These are phyloP conservation scores for Blastomyces gilchristii DNA, from an alignment of 2,329 filamentous ascomycete genomes.

Conservation along the genomic window DNA sequence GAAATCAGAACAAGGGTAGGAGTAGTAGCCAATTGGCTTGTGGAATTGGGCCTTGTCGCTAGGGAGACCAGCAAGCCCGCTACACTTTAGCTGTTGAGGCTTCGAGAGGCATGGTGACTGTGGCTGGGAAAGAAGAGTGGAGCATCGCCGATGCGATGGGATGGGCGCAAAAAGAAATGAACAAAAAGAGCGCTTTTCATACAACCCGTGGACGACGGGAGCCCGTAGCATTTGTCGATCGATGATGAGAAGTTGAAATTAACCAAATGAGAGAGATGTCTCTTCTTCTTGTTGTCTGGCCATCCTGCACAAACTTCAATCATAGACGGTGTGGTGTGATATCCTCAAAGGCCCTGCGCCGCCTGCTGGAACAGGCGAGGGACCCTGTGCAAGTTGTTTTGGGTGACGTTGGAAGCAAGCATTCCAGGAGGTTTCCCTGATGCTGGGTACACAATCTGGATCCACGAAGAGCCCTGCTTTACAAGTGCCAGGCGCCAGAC, in stretches of 20 bases:
- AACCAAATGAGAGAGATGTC: not conserved
- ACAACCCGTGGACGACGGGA: not conserved
- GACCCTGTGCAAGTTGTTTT: not conserved
- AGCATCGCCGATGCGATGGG: not conserved
- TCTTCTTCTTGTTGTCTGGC: not conserved
- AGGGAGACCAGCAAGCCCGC: conserved; percentile 7
- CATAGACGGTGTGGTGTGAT: not conserved
- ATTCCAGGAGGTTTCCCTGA: not conserved
- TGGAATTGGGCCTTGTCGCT: conserved; percentile 10
- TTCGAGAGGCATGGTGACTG: not conserved
- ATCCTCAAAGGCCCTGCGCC: not conserved
- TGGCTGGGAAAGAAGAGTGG: not conserved
- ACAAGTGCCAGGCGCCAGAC: not conserved
- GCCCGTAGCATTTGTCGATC: not conserved
- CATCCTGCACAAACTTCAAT: not conserved
- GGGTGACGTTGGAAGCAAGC: not conserved
- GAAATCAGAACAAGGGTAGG: conserved; percentile 6
- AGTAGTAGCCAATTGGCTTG: conserved; percentile 1
- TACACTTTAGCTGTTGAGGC: not conserved
- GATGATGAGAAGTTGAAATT: not conserved
- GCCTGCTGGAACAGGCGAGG: not conserved
- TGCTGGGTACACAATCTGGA: not conserved
- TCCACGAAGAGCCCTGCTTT: not conserved
- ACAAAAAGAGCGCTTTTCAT: not conserved
- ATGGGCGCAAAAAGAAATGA: not conserved